Evolutionary conservation across 176 grass and related monocot genomes (phyloP).

Genomic region (Oryza glaberrima): DNA sequence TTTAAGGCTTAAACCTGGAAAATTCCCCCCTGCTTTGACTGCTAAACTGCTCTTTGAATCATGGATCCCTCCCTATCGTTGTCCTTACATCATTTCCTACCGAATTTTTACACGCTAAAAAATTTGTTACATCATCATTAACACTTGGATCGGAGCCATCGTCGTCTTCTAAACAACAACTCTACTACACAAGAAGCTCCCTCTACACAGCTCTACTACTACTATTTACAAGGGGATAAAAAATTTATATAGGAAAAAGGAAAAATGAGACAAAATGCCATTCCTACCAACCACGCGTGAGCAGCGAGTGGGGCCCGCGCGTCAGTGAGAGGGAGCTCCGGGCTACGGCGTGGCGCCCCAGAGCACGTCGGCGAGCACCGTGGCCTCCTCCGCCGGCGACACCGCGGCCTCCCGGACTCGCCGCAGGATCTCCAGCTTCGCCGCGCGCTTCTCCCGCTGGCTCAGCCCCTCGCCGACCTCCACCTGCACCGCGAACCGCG

Average conservation of each 20-base stretch:
- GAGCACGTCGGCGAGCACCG: conserved; percentile 71
- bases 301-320: conserved; percentile 15
- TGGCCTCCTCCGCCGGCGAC: conserved; percentile 59
- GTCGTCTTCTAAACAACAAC: neutral
- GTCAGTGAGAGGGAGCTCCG: neutral
- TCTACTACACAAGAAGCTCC: neutral
- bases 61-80: neutral
- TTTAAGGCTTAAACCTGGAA: too few species aligned
- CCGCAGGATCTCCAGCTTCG: conserved; percentile 76
- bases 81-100: conserved; percentile 3
- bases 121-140: conserved; percentile 30
- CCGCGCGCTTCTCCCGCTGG: conserved; percentile 60
- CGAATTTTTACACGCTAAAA: conserved; percentile 29
- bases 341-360: conserved; percentile 76
- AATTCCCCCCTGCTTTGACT: neutral
- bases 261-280: neutral
- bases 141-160: conserved; percentile 15
- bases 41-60: conserved; percentile 10
- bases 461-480: conserved; percentile 75
- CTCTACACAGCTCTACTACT: neutral
- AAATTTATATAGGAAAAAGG: neutral
- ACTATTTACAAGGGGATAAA: conserved; percentile 24
- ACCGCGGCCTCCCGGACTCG: conserved; percentile 66
- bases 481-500: conserved; percentile 78
- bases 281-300: neutral